These are phyloP conservation scores for Periconia macrospinosa DNA, from an alignment of 2,329 filamentous ascomycete species.

Conservation along the genomic window DNA sequence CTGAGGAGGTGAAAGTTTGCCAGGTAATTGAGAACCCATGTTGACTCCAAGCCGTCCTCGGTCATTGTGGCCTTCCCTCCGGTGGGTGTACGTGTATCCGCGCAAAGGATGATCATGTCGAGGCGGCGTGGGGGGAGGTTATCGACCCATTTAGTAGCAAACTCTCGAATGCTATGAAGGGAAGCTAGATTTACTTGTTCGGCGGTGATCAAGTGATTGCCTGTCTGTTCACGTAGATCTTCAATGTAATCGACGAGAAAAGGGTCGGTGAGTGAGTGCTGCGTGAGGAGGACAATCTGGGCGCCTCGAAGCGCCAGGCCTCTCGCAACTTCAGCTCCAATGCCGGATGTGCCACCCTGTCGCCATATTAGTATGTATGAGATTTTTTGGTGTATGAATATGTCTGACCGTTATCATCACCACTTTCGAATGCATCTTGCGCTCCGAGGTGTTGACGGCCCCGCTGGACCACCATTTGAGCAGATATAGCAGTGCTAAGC, in stretches of 20 bases:
- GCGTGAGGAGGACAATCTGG: conserved; percentile 87
- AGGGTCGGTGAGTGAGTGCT: conserved; percentile 76
- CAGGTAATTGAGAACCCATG: conserved; percentile 94
- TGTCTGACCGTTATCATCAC: conserved; percentile 78
- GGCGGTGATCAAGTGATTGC: conserved; percentile 88
- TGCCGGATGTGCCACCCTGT: conserved; percentile 85
- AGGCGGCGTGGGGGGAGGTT: conserved; percentile 86
- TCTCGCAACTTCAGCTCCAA: conserved; percentile 76
- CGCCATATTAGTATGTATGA: conserved; percentile 13
- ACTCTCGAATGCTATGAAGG: conserved; percentile 86
- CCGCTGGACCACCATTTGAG: conserved; percentile 80
- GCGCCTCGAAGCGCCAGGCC: conserved; percentile 80
- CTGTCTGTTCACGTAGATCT: conserved; percentile 74
- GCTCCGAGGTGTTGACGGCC: conserved; percentile 71
- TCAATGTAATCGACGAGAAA: conserved; percentile 93
- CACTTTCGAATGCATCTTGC: conserved; percentile 90
- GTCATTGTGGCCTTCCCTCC: conserved; percentile 65
- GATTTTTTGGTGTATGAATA: not conserved
- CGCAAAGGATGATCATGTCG: conserved; percentile 90
- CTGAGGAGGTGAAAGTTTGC: conserved; percentile 94
- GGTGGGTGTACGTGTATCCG: conserved; percentile 72
- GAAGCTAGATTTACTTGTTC: conserved; percentile 90
- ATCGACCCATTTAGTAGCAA: conserved; percentile 98
- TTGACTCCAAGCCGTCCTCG: conserved; percentile 79
- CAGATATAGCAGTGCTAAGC: conserved; percentile 55